Evolutionary conservation across 2,329 filamentous ascomycete genomes (phyloP), one percentile per base, ranked within the genome.

Genomic region (Hypoxylon sp.): DNA sequence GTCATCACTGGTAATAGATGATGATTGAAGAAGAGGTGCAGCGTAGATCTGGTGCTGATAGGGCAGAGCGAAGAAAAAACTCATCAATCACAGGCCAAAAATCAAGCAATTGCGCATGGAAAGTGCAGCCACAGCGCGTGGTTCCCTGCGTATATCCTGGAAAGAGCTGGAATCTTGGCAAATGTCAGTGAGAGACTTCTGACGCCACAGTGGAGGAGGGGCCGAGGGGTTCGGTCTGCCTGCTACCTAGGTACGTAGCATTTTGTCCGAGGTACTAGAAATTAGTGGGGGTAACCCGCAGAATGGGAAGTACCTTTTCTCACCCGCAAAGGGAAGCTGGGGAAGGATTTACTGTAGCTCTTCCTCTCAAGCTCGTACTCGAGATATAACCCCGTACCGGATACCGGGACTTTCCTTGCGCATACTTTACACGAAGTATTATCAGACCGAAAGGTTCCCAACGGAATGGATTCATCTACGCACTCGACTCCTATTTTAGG

Each of bases 131-230:
- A 67, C 64, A 64, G 54, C 96, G 92, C 47, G 93, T 89, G 46
- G 85, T 90, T 69, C 94, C 92, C 23, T 93, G 90, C 43, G 97
- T 94, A 0, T 50, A 50, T 87, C 97, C 14, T 85, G 84, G 52
- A 91, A 90, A 79, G 80, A 47, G 32, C 54, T 65, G 55, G 56
- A 61, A 61, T 45, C 63, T 66, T 66, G 61, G 64, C 60, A 54
- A 61, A 58, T 56, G 37, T 45, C 56, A 47, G 14, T 14, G 32
- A 12, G 27, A 51, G 39, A 51, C 29, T 21, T 32, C 56, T 52
- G 52, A 47, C 65, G 65, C 65, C 65, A 64, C 56, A 64, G n/a
- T 56, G 29, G 51, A 47, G 45, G 59, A 59, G 51, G 64, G 60
- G 55, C 60, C 59, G 59, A 59, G 48, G 64, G n/a, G 39, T 54